Evolutionary conservation across 495 filamentous ascomycete species (phyloP).

Genomic region (Pseudevernia furfuracea): DNA sequence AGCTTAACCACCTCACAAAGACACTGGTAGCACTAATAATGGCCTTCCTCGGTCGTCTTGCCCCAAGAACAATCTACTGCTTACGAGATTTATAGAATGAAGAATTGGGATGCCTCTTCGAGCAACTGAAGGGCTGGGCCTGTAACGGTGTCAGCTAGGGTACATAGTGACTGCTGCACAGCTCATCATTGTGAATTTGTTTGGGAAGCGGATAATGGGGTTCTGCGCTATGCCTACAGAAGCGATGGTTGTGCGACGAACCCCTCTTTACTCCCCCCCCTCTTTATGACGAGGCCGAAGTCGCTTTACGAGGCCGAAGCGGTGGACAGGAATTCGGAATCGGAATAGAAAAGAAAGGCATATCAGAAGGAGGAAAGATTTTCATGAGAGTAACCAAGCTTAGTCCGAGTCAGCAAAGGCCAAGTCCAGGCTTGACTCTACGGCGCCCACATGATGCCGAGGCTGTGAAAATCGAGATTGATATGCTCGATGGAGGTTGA

Average conservation of each 20-base stretch:
- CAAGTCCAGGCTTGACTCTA: not conserved
- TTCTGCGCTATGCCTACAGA: not conserved
- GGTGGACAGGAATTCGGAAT: not conserved
- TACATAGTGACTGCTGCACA: not conserved
- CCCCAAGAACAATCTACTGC: not conserved
- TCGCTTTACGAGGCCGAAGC: not conserved
- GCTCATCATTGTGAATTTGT: too few species aligned
- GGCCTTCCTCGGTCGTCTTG: not conserved
- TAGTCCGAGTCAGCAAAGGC: not conserved
- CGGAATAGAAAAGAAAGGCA: too few species aligned
- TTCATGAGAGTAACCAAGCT: not conserved
- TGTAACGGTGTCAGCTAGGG: not conserved
- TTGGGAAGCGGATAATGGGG: too few species aligned
- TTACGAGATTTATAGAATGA: not conserved
- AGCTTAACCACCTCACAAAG: not conserved
- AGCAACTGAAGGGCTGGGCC: not conserved
- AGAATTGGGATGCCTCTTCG: not conserved
- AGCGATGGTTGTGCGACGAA: not conserved
- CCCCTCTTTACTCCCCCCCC: too few species aligned
- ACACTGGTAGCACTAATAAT: not conserved
- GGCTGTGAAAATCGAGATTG: not conserved
- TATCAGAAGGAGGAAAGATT: constrained; percentile 1
- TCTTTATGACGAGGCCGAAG: not conserved
- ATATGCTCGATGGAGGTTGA: not conserved
- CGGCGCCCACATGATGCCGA: not conserved